Base-by-base conservation (phyloP, 805 yeast genomes). In the Kazachstania taianensis region DNA sequence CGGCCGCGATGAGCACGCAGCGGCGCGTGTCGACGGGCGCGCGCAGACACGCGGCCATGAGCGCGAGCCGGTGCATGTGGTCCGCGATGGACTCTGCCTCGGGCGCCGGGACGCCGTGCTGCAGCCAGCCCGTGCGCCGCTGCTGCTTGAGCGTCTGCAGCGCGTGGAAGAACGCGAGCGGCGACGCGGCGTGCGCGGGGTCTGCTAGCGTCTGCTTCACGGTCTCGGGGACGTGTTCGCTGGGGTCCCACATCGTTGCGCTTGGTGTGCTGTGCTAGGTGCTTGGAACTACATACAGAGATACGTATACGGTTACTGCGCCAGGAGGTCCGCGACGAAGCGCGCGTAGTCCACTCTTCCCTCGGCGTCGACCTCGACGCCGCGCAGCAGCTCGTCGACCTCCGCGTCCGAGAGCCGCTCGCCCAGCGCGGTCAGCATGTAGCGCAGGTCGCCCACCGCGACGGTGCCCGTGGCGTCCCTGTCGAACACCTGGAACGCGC, bases 401-500 rank as follows among this genome's bases (percentile, higher is more conserved):
- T 92, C 99, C 30, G 75, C 68, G 49, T 86, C 95, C 12, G 81
- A 62, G 49, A 92, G 68, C 63, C 87, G 87, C 63, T 92, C 99
- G 41, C 99, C 99, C 49, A 92, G 78, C 5, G 95, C 81, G 23
- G 98, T 92, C 55, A 92, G 70, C 59, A 92, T 86, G 63, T 92
- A 92, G 59, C 94, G 76, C 52, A 92, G 72, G 64, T 92, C 97
- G 39, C 99, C 99, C 30, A 92, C 94, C 28, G 96, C 94, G 49
- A 92, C 92, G 64, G 79, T 83, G 5, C 99, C 99, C 14, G 96
- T 81, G 45, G 81, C 75, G 46, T 86, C 94, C 66, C 89, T 92
- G 66, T 92, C 99, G 50, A 92, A 92, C 5, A 92, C 96, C 66
- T 92, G 97, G 74, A 92, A 92, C 0, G 89, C 92, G 56, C 89